These are phyloP conservation scores for Yamadazyma philogaea DNA, from an alignment of 805 yeast genomes.

Conservation along the genomic window DNA sequence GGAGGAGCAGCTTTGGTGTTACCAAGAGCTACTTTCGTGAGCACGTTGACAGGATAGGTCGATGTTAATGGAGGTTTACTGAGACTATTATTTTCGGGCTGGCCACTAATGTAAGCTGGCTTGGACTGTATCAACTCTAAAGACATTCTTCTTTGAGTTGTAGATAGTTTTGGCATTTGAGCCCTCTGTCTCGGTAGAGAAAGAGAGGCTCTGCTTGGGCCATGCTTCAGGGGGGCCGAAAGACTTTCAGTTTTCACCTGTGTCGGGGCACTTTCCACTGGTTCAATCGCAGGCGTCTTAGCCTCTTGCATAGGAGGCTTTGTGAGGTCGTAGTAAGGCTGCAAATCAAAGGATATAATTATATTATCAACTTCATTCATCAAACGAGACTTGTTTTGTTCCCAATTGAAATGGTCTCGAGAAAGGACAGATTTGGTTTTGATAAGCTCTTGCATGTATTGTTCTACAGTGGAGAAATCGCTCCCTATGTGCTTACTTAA, in stretches of 20 bases:
- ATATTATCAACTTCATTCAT: conserved; percentile 18
- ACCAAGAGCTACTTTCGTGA: conserved; percentile 24
- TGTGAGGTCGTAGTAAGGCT: conserved; percentile 9
- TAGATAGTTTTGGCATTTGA: conserved; percentile 20
- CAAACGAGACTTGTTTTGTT: conserved; percentile 10
- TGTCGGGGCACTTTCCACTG: background rate
- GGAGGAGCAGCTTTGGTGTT: background rate
- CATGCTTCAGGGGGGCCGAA: background rate
- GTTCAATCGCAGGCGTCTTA: background rate
- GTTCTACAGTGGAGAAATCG: conserved; percentile 9
- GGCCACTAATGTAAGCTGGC: conserved; percentile 8
- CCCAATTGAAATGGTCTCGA: conserved; percentile 14
- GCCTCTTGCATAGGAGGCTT: conserved; percentile 7
- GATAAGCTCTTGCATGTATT: conserved; percentile 8
- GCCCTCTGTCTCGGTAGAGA: background rate
- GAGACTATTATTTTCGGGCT: conserved; percentile 16
- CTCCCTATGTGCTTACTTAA: conserved; percentile 10
- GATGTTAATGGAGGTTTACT: conserved; percentile 30
- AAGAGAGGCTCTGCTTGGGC: background rate
- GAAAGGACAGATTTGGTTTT: conserved; percentile 7
- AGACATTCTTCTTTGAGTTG: conserved; percentile 24
- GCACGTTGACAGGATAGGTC: conserved; percentile 32
- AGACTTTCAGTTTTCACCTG: background rate
- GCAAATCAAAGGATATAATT: conserved; percentile 11
- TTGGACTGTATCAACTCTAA: conserved; percentile 25